Evolutionary conservation across 257 asterid genomes (phyloP).

Genomic region (Nicotiana otophora): DNA sequence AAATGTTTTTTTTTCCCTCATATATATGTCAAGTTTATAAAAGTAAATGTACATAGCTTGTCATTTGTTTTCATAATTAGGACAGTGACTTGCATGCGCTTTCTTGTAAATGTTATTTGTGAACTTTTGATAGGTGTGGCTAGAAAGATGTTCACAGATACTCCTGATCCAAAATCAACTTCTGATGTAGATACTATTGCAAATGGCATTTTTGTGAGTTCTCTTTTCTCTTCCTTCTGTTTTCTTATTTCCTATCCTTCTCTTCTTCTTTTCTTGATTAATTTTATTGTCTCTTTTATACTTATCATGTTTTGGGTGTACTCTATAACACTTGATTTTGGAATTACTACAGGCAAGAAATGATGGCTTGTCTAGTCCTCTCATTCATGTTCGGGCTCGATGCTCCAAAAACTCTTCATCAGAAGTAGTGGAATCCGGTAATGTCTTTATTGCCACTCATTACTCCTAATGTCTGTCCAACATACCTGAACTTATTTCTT

Average conservation of each 20-base stretch:
- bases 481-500: not conserved
- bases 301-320: not conserved
- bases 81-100: not conserved
- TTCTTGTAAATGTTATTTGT: not conserved
- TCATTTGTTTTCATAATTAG: not conserved
- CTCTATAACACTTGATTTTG: not conserved
- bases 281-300: not conserved
- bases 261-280: not conserved
- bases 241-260: not conserved
- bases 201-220: slow-evolving; percentile 23
- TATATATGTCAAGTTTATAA: too few species aligned
- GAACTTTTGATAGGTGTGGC: slow-evolving; percentile 19
- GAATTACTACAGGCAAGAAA: slow-evolving; percentile 18
- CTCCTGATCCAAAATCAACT: slow-evolving; percentile 8
- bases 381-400: slow-evolving; percentile 13
- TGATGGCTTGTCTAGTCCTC: not conserved
- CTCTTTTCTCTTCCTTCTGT: not conserved
- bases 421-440: not conserved
- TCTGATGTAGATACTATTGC: not conserved
- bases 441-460: not conserved
- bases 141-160: slow-evolving; percentile 21
- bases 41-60: too few species aligned
- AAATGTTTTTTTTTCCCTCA: not conserved
- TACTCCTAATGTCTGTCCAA: not conserved
- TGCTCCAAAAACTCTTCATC: slow-evolving; percentile 6